Evolutionary conservation across 2,329 filamentous ascomycete genomes (phyloP).

Genomic region (Xenosphaeropsis pyriputrescens): DNA sequence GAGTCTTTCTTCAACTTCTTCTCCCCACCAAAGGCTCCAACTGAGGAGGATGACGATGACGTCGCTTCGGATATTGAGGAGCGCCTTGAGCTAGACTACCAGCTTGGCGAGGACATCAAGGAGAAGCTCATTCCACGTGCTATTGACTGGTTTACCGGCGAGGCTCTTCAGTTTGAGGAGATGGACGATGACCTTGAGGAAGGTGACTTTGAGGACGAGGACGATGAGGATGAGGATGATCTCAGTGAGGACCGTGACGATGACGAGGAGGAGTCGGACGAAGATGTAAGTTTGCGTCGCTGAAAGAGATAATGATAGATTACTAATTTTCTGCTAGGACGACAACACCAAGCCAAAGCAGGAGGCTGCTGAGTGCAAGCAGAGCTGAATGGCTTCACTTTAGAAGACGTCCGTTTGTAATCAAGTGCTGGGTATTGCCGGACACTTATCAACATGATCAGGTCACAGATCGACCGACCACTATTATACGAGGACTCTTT

Average conservation of each 20-base stretch:
- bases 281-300: conserved; percentile 41
- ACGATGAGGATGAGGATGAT: conserved; percentile 81
- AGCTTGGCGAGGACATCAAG: conserved; percentile 98
- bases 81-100: conserved; percentile 94
- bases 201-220: conserved; percentile 72
- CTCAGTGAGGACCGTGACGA: conserved; percentile 62
- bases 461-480: too few species aligned
- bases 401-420: too few species aligned
- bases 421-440: too few species aligned
- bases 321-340: conserved; percentile 40
- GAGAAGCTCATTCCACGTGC: conserved; percentile 98
- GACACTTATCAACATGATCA: too few species aligned
- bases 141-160: conserved; percentile 98
- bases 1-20: conserved; percentile 95
- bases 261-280: conserved; percentile 67
- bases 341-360: conserved; percentile 84
- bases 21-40: conserved; percentile 78
- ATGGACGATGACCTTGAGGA: conserved; percentile 72
- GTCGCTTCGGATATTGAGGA: conserved; percentile 88
- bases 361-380: conserved; percentile 91
- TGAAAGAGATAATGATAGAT: conserved; percentile 4
- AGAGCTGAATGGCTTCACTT: conserved; percentile 40
- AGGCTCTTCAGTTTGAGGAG: conserved; percentile 94
- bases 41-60: conserved; percentile 54
- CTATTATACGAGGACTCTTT: too few species aligned